These are phyloP conservation scores for Gynostemma pentaphyllum DNA, from an alignment of 306 rosid genomes.

Conservation along the genomic window DNA sequence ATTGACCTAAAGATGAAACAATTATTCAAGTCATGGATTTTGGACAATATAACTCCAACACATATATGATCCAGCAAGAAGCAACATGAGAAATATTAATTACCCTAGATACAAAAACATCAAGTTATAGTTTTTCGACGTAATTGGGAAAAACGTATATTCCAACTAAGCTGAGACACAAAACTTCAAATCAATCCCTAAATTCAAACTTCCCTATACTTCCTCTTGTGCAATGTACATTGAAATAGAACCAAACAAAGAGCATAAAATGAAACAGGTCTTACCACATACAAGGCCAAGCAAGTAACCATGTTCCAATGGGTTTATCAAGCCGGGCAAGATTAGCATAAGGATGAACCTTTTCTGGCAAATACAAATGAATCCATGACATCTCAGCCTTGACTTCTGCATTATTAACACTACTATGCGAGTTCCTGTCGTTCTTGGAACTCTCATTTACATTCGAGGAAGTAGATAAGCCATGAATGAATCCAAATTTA, in stretches of 20 bases:
- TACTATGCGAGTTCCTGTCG: slow-evolving; percentile 17
- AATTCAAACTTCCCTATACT: neutral
- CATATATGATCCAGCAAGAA: neutral
- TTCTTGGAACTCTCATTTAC: slow-evolving; percentile 20
- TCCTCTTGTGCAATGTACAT: neutral
- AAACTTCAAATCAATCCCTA: neutral
- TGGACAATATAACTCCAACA: neutral
- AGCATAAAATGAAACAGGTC: slow-evolving; percentile 3
- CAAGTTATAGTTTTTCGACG: neutral
- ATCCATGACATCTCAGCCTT: slow-evolving; percentile 45
- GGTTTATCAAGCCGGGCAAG: slow-evolving; percentile 95
- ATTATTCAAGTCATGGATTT: neutral
- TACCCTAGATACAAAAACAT: slow-evolving; percentile 4
- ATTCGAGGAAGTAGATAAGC: slow-evolving; percentile 37
- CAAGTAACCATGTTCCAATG: slow-evolving; percentile 89
- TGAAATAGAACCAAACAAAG: neutral
- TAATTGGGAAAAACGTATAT: neutral
- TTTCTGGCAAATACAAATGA: slow-evolving; percentile 47
- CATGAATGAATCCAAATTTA: slow-evolving; percentile 24
- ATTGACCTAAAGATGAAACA: slow-evolving; percentile 59
- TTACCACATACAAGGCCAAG: slow-evolving; percentile 94
- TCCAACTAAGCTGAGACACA: neutral
- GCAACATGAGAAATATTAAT: neutral
- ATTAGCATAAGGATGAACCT: slow-evolving; percentile 58
- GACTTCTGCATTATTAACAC: slow-evolving; percentile 4